Evolutionary conservation across 441 rosid genomes (phyloP), one percentile per base, ranked within the genome.

Genomic region (Gossypium lobatum): DNA sequence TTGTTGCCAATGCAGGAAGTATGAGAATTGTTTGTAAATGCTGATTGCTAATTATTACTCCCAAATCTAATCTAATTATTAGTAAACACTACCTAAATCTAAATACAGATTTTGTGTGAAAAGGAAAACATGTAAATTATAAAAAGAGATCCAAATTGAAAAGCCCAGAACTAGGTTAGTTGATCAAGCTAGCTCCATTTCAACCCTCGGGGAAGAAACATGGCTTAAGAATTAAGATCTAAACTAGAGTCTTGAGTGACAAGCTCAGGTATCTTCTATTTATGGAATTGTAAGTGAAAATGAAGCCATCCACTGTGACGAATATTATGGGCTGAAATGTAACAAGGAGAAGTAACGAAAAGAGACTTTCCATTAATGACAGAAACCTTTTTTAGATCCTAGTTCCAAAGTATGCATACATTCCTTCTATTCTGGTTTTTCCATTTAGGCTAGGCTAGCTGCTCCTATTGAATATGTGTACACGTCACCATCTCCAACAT

Each of bases 351-450:
- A 64, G 69, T 18, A 21, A 14, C 39, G 23, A 70, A 62, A 61
- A 80, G 64, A 55, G 46, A 50, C 78, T 75, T 75, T 62, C 18
- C 26, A 18, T 9, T 17, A 46, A 39, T 3, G 70, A 11, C 39
- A 34, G 20, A 11, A 68, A 48, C 61, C 39, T 60, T 70, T 73
- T 25, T 0, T 8, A 54, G 60, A 71, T 45, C 68, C 63, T 31
- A 9, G 53, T 17, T 10, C 34, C 10, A 65, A 73, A 69, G 53
- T 55, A 13, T 9, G 17, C 18, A 17, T 3, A 13, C 53, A 17
- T 74, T 70, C 81, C 79, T 77, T 77, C 59, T 10, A 60, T 60
- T 16, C 17, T 5, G 34, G 64, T 60, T 26, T 60, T 60, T 17
- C 18, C 39, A 13, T 14, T 26, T 60, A 14, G 64, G 39, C 39